Conservation (phyloP, 257 asterid species). For the Penstemon eatonii region DNA sequence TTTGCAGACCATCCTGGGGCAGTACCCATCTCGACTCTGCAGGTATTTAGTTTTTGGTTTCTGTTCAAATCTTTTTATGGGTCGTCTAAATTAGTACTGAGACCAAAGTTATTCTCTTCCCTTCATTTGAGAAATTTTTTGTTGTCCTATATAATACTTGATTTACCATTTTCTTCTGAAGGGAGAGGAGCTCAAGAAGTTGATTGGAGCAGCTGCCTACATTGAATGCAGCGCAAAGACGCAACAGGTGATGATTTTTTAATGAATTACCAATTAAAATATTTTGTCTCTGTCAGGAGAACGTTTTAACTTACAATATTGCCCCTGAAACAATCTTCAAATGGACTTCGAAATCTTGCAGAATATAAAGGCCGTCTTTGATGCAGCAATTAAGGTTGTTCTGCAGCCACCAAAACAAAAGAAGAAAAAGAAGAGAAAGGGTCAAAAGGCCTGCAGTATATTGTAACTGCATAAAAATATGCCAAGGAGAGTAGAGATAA, state of each 20-base stretch:
- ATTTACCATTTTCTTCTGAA: constrained; percentile 31
- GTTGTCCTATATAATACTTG: constrained; percentile 19
- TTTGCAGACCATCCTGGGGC: constrained; percentile 62
- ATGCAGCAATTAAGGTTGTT: constrained; percentile 59
- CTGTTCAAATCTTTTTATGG: neutral
- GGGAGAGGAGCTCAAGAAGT: constrained; percentile 86
- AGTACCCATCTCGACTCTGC: constrained; percentile 54
- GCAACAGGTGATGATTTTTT: constrained; percentile 53
- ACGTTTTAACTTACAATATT: neutral
- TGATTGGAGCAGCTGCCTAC: constrained; percentile 74
- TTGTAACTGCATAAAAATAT: constrained; percentile 40
- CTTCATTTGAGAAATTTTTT: neutral
- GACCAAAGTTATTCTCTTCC: constrained; percentile 1
- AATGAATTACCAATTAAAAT: constrained; percentile 6
- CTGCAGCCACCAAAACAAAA: constrained; percentile 56
- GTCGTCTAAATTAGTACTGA: neutral
- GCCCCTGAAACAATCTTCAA: neutral
- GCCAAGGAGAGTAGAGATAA: constrained; percentile 12
- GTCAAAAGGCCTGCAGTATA: constrained; percentile 63
- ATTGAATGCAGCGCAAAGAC: constrained; percentile 84
- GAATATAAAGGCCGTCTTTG: constrained; percentile 60
- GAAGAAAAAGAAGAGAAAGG: constrained; percentile 55
- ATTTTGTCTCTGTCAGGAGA: neutral
- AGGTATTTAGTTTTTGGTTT: constrained; percentile 36
- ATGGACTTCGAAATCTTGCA: constrained; percentile 29